Conservation (phyloP, 257 asterid genomes). For the Eustoma russellianum region DNA sequence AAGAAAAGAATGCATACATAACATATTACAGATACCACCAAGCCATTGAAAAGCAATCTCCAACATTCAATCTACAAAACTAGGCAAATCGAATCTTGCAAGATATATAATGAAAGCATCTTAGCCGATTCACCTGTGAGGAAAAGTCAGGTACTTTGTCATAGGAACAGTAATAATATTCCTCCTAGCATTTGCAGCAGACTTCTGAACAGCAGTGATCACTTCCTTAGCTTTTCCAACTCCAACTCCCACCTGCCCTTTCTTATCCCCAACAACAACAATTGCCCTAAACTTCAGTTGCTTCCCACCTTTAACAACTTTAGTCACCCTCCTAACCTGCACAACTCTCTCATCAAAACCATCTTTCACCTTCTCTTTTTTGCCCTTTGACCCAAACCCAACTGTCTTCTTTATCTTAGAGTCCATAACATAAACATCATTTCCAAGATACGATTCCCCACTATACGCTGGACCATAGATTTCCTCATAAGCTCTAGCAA, state of each 20-base stretch:
- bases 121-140: constrained; percentile 52
- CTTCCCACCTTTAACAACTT: constrained; percentile 97
- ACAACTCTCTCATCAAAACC: constrained; percentile 91
- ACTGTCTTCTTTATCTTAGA: constrained; percentile 53
- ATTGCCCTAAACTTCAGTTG: constrained; percentile 82
- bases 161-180: constrained; percentile 64
- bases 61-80: too few species aligned
- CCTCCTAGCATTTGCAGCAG: constrained; percentile 82
- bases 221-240: constrained; percentile 95
- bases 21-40: too few species aligned
- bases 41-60: too few species aligned
- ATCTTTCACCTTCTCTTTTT: constrained; percentile 69
- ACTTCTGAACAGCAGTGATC: constrained; percentile 70
- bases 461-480: constrained; percentile 73
- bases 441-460: constrained; percentile 66
- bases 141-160: constrained; percentile 88
- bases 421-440: constrained; percentile 60
- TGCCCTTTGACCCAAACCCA: constrained; percentile 48
- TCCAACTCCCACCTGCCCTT: constrained; percentile 90
- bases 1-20: too few species aligned
- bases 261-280: constrained; percentile 82
- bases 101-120: background rate
- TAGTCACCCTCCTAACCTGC: constrained; percentile 91
- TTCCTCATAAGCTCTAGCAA: constrained; percentile 66
- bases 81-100: too few species aligned